A percentile compares a stretch with the other conserved stretches of the same genome.
These are phyloP conservation scores for Berkeleyomyces rouxiae DNA, from an alignment of 2,329 filamentous ascomycete genomes.

Conservation along the genomic window DNA sequence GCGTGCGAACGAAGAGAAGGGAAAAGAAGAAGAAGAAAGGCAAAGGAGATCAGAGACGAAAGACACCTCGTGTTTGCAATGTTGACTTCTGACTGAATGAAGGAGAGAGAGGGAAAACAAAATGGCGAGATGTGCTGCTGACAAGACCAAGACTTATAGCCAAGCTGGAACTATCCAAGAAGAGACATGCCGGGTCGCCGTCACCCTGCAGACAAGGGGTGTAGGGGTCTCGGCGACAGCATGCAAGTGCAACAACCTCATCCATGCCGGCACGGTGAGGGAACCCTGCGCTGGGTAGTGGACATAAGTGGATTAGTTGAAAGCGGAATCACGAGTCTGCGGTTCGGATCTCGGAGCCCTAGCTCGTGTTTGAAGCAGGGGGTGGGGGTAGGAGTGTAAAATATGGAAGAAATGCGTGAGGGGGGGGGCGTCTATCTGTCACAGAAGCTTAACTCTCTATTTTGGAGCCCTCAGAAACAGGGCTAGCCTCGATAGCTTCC, in stretches of 20 bases:
- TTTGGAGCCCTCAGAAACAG: neutral
- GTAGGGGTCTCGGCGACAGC: neutral
- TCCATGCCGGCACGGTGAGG: neutral
- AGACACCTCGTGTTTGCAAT: constrained; percentile 9
- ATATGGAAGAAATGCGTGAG: neutral
- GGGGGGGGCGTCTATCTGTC: neutral
- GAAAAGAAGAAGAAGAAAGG: constrained; percentile 1
- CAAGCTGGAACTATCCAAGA: neutral
- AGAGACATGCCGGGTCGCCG: neutral
- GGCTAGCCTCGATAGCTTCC: neutral
- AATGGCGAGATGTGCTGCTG: constrained; percentile 3
- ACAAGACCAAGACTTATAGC: constrained; percentile 9
- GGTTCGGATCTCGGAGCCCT: neutral
- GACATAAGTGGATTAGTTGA: neutral
- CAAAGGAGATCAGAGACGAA: constrained; percentile 10
- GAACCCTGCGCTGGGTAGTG: constrained; percentile 1
- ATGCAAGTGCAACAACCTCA: constrained; percentile 6
- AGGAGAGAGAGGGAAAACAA: constrained; percentile 4
- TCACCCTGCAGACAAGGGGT: neutral
- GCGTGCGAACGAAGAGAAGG: constrained; percentile 13
- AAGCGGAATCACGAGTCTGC: constrained; percentile 1
- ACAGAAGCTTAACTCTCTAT: neutral
- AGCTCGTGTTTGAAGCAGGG: neutral
- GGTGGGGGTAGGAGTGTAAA: neutral
- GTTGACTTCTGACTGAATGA: constrained; percentile 12